Percentiles rank a stretch among this genome's conserved stretches.
These are phyloP conservation scores for Trichoderma brevicompactum DNA, from an alignment of 2,329 filamentous ascomycete genomes.

Conservation along the genomic window DNA sequence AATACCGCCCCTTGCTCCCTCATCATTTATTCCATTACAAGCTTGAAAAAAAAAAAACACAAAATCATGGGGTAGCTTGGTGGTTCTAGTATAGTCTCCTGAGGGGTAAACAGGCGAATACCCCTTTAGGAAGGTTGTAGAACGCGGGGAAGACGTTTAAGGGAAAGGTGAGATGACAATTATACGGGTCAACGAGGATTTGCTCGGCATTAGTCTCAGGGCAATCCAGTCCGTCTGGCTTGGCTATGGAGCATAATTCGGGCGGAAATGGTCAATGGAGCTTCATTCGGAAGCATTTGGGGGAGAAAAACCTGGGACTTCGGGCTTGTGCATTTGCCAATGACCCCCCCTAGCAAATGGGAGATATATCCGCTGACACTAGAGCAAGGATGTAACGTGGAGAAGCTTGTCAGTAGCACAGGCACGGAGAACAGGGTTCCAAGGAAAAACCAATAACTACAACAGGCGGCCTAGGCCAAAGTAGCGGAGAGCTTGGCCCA, in stretches of 20 bases:
- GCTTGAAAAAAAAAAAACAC: background rate
- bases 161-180: background rate
- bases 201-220: background rate
- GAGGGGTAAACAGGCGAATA: constrained; percentile 6
- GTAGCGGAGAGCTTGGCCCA: background rate
- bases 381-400: background rate
- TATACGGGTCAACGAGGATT: constrained; percentile 2
- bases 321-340: background rate
- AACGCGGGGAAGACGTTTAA: constrained; percentile 10
- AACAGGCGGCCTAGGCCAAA: background rate
- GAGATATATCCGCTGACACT: constrained; percentile 8
- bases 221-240: background rate
- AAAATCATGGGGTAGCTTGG: background rate
- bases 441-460: background rate
- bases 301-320: background rate
- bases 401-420: background rate
- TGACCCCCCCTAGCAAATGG: background rate
- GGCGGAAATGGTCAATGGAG: constrained; percentile 4
- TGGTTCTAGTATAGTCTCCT: background rate
- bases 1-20: background rate
- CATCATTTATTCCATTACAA: background rate
- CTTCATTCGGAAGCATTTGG: background rate
- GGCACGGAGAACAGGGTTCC: background rate
- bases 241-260: background rate
- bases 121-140: constrained; percentile 17